A percentile compares a stretch with the other conserved stretches of the same genome.
Evolutionary conservation across 805 yeast species (phyloP).

Genomic region (Ogataea paradorogensis): DNA sequence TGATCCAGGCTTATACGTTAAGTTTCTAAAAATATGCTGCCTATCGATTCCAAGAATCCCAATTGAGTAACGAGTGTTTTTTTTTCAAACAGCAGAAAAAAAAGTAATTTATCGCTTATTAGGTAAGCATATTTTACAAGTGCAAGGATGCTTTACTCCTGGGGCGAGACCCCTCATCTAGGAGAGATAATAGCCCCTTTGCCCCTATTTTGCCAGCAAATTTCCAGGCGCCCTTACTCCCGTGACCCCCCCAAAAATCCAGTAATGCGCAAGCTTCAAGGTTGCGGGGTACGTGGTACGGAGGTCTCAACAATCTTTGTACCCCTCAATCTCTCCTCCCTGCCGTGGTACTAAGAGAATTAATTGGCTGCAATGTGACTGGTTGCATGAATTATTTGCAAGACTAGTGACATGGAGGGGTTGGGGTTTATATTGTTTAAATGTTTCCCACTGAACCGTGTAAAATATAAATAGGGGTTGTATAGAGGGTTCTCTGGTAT

Average conservation of each 20-base stretch:
- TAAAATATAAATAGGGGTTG: conserved; percentile 1
- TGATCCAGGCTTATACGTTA: conserved; percentile 5
- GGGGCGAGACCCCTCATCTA: conserved; percentile 1
- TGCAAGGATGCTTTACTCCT: conserved; percentile 1
- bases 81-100: too few species aligned
- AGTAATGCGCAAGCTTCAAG: conserved; percentile 1
- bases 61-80: neutral
- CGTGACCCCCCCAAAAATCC: conserved; percentile 5
- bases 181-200: neutral
- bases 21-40: conserved; percentile 13
- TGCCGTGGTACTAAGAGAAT: neutral
- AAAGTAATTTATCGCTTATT: too few species aligned
- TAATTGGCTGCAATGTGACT: conserved; percentile 4
- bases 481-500: neutral
- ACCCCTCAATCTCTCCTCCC: conserved; percentile 14
- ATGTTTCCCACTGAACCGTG: neutral
- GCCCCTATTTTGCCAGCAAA: conserved; percentile 1
- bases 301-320: neutral
- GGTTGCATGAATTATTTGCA: neutral
- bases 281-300: conserved; percentile 2
- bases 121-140: too few species aligned
- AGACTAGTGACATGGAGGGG: neutral
- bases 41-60: conserved; percentile 1
- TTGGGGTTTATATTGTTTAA: neutral
- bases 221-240: neutral